Conservation (phyloP, 2,329 filamentous ascomycete genomes). For the Aspergillus texensis region DNA sequence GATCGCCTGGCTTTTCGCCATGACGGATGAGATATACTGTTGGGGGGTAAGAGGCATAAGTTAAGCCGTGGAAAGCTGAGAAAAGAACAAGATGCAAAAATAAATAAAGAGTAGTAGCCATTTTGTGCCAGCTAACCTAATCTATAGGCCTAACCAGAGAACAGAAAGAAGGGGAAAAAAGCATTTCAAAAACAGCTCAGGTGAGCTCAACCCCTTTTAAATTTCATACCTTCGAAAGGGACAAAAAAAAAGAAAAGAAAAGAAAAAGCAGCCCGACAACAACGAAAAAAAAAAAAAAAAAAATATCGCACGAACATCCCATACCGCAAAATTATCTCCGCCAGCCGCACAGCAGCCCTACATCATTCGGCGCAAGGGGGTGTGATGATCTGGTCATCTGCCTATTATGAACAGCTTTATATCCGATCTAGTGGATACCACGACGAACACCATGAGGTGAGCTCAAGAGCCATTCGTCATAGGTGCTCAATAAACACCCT, state of each 20-base stretch:
- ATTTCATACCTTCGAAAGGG: background rate
- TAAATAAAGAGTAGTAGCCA: conserved; percentile 5
- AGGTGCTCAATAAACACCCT: background rate
- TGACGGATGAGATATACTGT: conserved; percentile 36
- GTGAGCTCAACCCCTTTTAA: background rate
- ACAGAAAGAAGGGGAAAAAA: background rate
- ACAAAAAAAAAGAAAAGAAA: background rate
- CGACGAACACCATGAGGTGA: background rate
- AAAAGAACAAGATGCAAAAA: background rate
- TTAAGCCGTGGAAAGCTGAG: background rate
- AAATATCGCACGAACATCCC: background rate
- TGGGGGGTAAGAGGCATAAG: conserved; percentile 17
- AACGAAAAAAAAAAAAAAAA: background rate
- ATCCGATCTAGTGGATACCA: background rate
- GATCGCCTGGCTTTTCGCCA: conserved; percentile 31
- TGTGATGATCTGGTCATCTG: background rate
- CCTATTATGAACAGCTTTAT: background rate
- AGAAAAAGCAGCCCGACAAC: background rate
- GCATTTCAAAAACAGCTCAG: background rate
- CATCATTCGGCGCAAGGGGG: background rate
- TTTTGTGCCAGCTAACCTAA: background rate
- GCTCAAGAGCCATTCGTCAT: background rate
- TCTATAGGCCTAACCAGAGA: background rate
- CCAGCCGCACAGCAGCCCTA: background rate
- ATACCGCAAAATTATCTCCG: background rate